Conservation (phyloP, 2,329 filamentous ascomycete genomes). For the Penicillium sp. region DNA sequence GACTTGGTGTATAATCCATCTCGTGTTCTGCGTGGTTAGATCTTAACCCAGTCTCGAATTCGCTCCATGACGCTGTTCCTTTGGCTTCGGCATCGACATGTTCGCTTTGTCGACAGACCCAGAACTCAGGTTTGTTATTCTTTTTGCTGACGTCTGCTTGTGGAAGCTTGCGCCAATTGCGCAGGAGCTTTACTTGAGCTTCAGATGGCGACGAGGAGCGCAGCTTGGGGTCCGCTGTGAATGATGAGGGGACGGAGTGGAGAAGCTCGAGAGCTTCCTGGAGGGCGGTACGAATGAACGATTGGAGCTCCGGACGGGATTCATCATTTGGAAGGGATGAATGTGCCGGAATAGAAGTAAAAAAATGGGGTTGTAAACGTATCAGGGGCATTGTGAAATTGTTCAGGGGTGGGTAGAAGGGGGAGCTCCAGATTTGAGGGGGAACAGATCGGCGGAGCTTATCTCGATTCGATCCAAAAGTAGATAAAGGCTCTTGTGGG, state of each 20-base stretch:
- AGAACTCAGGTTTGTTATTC: constrained; percentile 31
- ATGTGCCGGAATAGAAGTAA: constrained; percentile 32
- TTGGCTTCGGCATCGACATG: constrained; percentile 28
- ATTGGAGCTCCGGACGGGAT: constrained; percentile 17
- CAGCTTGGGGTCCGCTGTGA: constrained; percentile 27
- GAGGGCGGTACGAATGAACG: constrained; percentile 26
- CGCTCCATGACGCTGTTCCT: constrained; percentile 39
- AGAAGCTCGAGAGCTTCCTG: constrained; percentile 31
- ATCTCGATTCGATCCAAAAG: background rate
- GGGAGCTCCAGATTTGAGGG: background rate
- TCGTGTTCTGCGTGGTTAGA: constrained; percentile 43
- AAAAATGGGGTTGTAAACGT: constrained; percentile 27
- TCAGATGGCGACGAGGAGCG: constrained; percentile 30
- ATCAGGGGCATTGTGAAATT: constrained; percentile 23
- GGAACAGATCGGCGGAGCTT: constrained; percentile 16
- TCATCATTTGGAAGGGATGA: constrained; percentile 21
- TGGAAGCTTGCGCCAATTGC: constrained; percentile 13
- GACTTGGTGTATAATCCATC: constrained; percentile 42
- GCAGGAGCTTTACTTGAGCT: constrained; percentile 31
- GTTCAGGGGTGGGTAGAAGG: background rate
- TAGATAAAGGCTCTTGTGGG: background rate
- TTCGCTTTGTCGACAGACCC: constrained; percentile 43
- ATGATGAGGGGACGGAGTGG: constrained; percentile 27
- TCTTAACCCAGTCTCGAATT: constrained; percentile 40
- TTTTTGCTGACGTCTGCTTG: background rate